Conservation (phyloP, 2,329 filamentous ascomycete genomes). For the Xylaria sp. region DNA sequence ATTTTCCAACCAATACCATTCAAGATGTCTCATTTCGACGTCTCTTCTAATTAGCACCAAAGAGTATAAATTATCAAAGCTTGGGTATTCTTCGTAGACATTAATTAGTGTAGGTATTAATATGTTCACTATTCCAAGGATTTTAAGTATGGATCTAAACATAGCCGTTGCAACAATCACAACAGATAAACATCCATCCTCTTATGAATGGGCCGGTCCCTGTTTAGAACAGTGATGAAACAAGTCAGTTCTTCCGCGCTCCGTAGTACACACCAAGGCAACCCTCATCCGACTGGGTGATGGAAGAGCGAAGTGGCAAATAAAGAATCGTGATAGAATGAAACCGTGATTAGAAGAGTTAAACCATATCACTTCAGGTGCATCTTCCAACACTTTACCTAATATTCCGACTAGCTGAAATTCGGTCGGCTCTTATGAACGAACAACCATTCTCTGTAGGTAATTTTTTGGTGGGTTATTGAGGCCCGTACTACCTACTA, state of each 20-base stretch:
- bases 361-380: conserved; percentile 29
- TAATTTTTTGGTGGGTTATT: too few relatives aligned
- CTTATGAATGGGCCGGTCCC: conserved; percentile 49
- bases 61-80: too few relatives aligned
- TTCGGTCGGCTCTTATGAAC: too few relatives aligned
- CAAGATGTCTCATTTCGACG: conserved; percentile 48
- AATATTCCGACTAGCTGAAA: too few relatives aligned
- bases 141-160: conserved; percentile 53
- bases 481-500: too few relatives aligned
- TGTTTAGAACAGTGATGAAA: conserved; percentile 48
- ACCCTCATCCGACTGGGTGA: conserved; percentile 49
- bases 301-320: conserved; percentile 54
- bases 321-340: conserved; percentile 53
- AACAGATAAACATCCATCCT: conserved; percentile 52
- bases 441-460: too few relatives aligned
- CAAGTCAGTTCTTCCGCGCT: conserved; percentile 47
- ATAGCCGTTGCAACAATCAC: conserved; percentile 53
- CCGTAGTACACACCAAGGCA: conserved; percentile 45
- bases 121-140: conserved; percentile 44
- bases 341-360: conserved; percentile 49
- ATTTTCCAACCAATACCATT: conserved; percentile 39
- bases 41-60: conserved; percentile 55
- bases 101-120: too few relatives aligned
- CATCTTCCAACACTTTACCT: too few relatives aligned
- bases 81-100: too few relatives aligned